phyloP scores from a whole-genome alignment of 768 basidiomycete genomes.

The Rhodosporidiobolus odoratus region DNA sequence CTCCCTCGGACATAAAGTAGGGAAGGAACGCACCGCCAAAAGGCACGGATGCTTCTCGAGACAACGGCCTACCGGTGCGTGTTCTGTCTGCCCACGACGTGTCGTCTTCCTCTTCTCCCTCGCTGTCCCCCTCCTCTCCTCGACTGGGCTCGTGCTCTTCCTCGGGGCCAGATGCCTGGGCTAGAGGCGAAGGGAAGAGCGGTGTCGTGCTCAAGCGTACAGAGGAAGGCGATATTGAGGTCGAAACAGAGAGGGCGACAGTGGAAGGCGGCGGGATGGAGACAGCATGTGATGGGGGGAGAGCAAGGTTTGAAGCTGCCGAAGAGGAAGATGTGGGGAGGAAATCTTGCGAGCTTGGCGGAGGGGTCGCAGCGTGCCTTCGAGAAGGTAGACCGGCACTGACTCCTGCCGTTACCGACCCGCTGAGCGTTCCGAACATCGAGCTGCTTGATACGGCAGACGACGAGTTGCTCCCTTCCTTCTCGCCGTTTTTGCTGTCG shows the following conservation, averaged over 20 bases:
- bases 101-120: slow-evolving; percentile 30
- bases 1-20: background rate
- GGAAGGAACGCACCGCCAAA: slow-evolving; percentile 26
- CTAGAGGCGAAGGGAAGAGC: slow-evolving; percentile 35
- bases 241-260: slow-evolving; percentile 22
- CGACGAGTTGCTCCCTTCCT: background rate
- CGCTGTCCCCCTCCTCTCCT: slow-evolving; percentile 34
- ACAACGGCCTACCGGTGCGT: background rate
- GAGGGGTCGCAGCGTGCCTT: background rate
- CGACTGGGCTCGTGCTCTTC: slow-evolving; percentile 20
- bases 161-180: slow-evolving; percentile 22
- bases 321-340: background rate
- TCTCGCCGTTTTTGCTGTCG: slow-evolving; percentile 1
- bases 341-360: background rate
- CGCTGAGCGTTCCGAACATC: background rate
- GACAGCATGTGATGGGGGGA: slow-evolving; percentile 5
- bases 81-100: background rate
- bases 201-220: slow-evolving; percentile 34
- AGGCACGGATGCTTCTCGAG: background rate
- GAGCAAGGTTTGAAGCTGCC: background rate
- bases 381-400: background rate
- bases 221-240: slow-evolving; percentile 20
- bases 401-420: background rate
- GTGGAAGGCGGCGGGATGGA: slow-evolving; percentile 23
- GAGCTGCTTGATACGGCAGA: background rate